Conservation (phyloP, 805 yeast species). For the Clavispora santaluciae region DNA sequence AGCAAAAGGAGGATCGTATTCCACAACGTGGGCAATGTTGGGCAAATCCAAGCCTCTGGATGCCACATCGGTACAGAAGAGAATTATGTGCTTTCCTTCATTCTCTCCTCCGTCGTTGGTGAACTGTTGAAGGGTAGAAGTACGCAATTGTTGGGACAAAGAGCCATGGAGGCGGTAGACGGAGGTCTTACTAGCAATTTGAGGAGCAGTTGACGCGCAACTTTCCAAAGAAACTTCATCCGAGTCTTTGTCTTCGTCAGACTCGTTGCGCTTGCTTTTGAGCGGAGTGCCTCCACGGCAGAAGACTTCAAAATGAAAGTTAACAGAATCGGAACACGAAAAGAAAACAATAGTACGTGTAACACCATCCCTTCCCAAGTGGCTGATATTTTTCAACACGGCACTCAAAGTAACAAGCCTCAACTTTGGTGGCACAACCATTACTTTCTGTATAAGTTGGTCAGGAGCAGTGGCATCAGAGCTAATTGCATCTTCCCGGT, state of each 20-base stretch:
- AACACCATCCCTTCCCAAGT: conserved; percentile 23
- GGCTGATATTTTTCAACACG: conserved; percentile 44
- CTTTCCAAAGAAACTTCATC: conserved; percentile 5
- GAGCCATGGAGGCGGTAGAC: conserved; percentile 84
- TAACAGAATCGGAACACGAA: conserved; percentile 95
- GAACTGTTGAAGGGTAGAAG: conserved; percentile 68
- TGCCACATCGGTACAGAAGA: conserved; percentile 96
- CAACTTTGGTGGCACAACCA: conserved; percentile 89
- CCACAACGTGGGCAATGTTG: conserved; percentile 77
- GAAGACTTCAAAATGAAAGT: conserved; percentile 79
- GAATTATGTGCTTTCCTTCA: conserved; percentile 47
- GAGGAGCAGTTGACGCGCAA: conserved; percentile 52
- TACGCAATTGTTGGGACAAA: conserved; percentile 75
- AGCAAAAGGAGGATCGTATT: conserved; percentile 92
- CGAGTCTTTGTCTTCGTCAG: conserved; percentile 13
- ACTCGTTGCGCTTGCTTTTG: conserved; percentile 24
- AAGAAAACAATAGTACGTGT: conserved; percentile 76
- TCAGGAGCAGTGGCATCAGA: conserved; percentile 65
- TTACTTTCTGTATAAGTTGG: conserved; percentile 74
- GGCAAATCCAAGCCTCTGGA: conserved; percentile 95
- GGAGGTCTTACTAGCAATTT: conserved; percentile 39
- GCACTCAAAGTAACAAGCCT: conserved; percentile 80
- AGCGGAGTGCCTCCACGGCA: conserved; percentile 51
- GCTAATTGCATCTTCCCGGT: conserved; percentile 12
- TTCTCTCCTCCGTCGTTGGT: conserved; percentile 35